Conservation (phyloP, 2,329 filamentous ascomycete species). For the Magnaporthiopsis rhizophila region DNA sequence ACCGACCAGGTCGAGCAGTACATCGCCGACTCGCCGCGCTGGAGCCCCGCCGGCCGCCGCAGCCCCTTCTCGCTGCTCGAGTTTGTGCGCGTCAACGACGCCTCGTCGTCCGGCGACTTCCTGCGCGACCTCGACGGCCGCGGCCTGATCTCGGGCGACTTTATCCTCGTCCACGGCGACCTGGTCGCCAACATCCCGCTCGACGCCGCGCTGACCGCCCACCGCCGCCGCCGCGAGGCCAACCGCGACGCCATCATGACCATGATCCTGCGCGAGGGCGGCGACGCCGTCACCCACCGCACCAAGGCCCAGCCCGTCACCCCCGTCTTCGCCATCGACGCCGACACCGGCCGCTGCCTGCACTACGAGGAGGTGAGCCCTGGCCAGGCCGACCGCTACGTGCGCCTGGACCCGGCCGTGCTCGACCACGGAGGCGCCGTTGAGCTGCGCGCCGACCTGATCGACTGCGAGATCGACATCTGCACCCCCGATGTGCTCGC, state of each 20-base stretch:
- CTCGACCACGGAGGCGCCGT: slow-evolving; percentile 66
- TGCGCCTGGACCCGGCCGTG: slow-evolving; percentile 73
- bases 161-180: slow-evolving; percentile 87
- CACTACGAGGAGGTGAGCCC: slow-evolving; percentile 90
- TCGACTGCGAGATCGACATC: slow-evolving; percentile 94
- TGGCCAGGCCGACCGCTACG: slow-evolving; percentile 53
- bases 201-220: slow-evolving; percentile 68
- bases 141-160: slow-evolving; percentile 79
- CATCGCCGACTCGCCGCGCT: slow-evolving; percentile 64
- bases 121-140: slow-evolving; percentile 89
- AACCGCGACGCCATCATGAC: slow-evolving; percentile 98
- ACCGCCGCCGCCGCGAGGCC: slow-evolving; percentile 69
- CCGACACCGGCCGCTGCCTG: slow-evolving; percentile 69
- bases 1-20: slow-evolving; percentile 82
- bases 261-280: slow-evolving; percentile 73
- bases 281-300: slow-evolving; percentile 45
- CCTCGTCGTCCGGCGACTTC: slow-evolving; percentile 83
- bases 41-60: slow-evolving; percentile 49
- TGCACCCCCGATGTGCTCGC: slow-evolving; percentile 93
- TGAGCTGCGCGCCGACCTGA: slow-evolving; percentile 76
- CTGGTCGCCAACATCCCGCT: slow-evolving; percentile 83
- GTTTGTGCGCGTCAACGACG: slow-evolving; percentile 76
- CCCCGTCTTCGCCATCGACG: slow-evolving; percentile 81
- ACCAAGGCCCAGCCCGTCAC: slow-evolving; percentile 69
- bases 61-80: slow-evolving; percentile 71